A percentile compares a stretch with the other conserved stretches of the same genome.
These are phyloP conservation scores for Pythium phragmiticola DNA, from an alignment of 352 stramenopile species.

Conservation along the genomic window DNA sequence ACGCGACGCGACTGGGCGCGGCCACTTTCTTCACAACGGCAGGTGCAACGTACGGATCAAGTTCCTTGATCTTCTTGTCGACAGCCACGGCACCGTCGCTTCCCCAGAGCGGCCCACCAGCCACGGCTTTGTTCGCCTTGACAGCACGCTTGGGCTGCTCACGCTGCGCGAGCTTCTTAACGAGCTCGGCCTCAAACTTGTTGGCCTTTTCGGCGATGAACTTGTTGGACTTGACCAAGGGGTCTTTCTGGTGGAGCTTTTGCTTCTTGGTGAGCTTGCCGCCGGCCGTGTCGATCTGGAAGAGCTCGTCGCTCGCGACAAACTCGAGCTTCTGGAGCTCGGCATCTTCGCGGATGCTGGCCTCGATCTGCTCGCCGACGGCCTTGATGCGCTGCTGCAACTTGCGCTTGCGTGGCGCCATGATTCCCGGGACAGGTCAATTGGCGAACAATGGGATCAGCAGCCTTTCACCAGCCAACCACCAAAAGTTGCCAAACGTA, in stretches of 20 bases:
- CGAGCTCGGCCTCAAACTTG: slow-evolving; percentile 47
- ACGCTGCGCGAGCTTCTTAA: slow-evolving; percentile 58
- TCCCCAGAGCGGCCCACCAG: slow-evolving; percentile 37
- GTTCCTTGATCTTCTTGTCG: slow-evolving; percentile 32
- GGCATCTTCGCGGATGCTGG: slow-evolving; percentile 72
- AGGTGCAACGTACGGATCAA: slow-evolving; percentile 67
- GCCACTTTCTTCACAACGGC: slow-evolving; percentile 59
- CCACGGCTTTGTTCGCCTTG: slow-evolving; percentile 20
- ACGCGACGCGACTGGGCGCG: slow-evolving; percentile 48
- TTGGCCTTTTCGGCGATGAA: slow-evolving; percentile 61
- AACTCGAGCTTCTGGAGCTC: slow-evolving; percentile 82
- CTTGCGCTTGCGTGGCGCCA: slow-evolving; percentile 53
- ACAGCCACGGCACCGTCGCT: slow-evolving; percentile 41
- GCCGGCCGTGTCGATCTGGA: slow-evolving; percentile 77
- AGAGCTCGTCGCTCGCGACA: slow-evolving; percentile 66
- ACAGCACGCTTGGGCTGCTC: slow-evolving; percentile 13
- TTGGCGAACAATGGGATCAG: neutral
- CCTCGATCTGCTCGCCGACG: slow-evolving; percentile 73
- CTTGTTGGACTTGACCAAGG: slow-evolving; percentile 70
- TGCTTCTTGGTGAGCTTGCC: slow-evolving; percentile 65
- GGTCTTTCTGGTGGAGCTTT: slow-evolving; percentile 63
- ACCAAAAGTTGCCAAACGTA: slow-evolving; percentile 17
- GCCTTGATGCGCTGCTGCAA: slow-evolving; percentile 65
- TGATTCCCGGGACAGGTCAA: neutral
- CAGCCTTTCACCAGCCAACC: slow-evolving; percentile 25